Percentiles rank a stretch among this genome's conserved stretches.
These are phyloP conservation scores for Chalciporus sphaerocephalus DNA, from an alignment of 768 basidiomycete species.

Conservation along the genomic window DNA sequence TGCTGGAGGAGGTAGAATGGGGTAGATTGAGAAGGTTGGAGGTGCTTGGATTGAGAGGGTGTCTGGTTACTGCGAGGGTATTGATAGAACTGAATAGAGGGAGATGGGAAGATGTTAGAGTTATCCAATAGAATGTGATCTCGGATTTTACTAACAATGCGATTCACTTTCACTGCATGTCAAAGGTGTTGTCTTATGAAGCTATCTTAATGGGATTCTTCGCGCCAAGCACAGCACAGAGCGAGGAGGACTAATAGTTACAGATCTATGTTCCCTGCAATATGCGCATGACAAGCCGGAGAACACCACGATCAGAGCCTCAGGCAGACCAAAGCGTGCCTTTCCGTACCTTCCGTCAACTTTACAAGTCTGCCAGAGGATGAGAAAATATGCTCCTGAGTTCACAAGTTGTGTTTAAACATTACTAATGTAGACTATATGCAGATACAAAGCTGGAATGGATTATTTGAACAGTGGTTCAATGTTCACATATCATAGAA, in stretches of 20 bases:
- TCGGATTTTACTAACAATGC: no score
- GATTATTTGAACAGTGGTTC: constrained; percentile 13
- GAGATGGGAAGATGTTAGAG: constrained; percentile 60
- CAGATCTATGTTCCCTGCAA: no score
- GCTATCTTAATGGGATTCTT: no score
- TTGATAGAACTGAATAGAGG: constrained; percentile 49
- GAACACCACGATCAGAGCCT: no score
- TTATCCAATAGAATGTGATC: constrained; percentile 41
- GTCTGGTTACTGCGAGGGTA: constrained; percentile 42
- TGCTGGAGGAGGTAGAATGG: constrained; percentile 56
- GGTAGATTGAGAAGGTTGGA: constrained; percentile 47
- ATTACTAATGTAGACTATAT: constrained; percentile 28
- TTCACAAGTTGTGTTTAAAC: constrained; percentile 23
- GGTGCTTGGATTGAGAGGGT: constrained; percentile 55
- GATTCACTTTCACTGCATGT: no score
- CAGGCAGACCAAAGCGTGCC: no score
- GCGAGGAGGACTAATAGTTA: no score
- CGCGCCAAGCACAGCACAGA: no score
- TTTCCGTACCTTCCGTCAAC: no score
- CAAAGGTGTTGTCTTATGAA: no score
- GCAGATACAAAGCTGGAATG: constrained; percentile 9
- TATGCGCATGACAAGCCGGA: constrained; percentile 1
- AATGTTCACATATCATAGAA: constrained; percentile 7
- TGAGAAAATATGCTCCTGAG: no score
- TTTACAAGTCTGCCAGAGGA: no score